Percentiles rank a stretch among this genome's conserved stretches.
These are phyloP conservation scores for Neurospora africana DNA, from an alignment of 495 filamentous ascomycete species.

Conservation along the genomic window DNA sequence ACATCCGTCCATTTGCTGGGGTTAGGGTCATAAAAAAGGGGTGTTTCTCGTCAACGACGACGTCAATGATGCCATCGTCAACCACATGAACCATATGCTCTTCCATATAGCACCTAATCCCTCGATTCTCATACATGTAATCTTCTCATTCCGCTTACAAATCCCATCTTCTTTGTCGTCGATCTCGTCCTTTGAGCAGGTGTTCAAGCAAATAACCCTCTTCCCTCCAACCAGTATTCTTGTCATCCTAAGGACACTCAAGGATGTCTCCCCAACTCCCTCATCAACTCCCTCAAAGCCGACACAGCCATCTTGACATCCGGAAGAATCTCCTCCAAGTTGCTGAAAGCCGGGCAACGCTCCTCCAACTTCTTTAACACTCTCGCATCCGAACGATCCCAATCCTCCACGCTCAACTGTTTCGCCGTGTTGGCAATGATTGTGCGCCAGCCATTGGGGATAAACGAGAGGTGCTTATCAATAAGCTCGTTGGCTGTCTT, in stretches of 20 bases:
- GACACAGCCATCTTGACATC: not conserved
- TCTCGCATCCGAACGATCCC: not conserved
- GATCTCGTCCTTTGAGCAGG: not conserved
- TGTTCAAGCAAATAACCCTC: not conserved
- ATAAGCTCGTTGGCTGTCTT: not conserved
- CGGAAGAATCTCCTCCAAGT: not conserved
- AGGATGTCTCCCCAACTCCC: not conserved
- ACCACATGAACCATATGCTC: not conserved
- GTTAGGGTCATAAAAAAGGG: not conserved
- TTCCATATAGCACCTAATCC: not conserved
- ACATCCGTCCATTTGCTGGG: not conserved
- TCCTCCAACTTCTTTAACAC: not conserved
- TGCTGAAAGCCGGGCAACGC: not conserved
- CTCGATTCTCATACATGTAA: not conserved
- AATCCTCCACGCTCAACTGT: not conserved
- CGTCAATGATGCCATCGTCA: not conserved
- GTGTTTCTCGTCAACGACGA: not conserved
- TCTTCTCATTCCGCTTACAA: accelerated
- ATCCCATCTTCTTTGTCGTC: accelerated
- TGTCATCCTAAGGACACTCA: not conserved
- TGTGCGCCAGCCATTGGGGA: not conserved
- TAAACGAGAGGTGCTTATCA: not conserved
- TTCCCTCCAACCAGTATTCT: not conserved
- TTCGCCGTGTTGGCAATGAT: not conserved
- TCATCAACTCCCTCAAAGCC: not conserved